Percentiles rank a stretch among this genome's conserved stretches.
These are phyloP conservation scores for Alternaria triticimaculans DNA, from an alignment of 2,329 filamentous ascomycete genomes.

Conservation along the genomic window DNA sequence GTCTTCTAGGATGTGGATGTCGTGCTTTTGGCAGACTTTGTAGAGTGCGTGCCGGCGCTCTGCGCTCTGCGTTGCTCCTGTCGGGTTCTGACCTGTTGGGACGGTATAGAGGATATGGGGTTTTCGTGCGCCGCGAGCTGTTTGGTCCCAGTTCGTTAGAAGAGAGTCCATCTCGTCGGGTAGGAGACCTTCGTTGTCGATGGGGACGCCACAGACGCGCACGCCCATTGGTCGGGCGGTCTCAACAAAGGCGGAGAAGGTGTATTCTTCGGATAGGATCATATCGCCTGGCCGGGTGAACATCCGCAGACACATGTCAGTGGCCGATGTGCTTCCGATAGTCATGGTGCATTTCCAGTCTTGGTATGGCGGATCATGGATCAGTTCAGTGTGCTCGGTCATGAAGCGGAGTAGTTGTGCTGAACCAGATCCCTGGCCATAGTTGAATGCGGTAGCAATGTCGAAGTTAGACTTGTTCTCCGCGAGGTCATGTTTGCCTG, in stretches of 20 bases:
- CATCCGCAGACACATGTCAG: constrained; percentile 85
- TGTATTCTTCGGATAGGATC: constrained; percentile 88
- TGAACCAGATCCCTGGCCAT: constrained; percentile 84
- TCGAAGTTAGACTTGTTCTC: constrained; percentile 71
- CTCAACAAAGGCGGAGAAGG: constrained; percentile 79
- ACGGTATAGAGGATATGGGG: constrained; percentile 74
- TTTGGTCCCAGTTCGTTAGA: constrained; percentile 69
- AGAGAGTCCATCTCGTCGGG: constrained; percentile 68
- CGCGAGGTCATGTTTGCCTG: constrained; percentile 84
- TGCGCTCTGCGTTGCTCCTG: constrained; percentile 77
- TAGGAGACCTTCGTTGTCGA: constrained; percentile 71
- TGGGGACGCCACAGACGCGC: constrained; percentile 64
- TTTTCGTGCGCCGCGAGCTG: constrained; percentile 62
- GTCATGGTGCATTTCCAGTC: constrained; percentile 89
- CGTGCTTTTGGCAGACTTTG: constrained; percentile 79
- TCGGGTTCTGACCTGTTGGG: constrained; percentile 88
- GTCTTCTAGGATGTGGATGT: constrained; percentile 87
- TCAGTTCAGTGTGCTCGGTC: constrained; percentile 93
- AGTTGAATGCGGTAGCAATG: constrained; percentile 89
- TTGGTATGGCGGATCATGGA: constrained; percentile 83
- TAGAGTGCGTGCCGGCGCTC: constrained; percentile 76
- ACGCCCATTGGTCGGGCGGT: constrained; percentile 69
- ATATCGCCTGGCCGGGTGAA: constrained; percentile 78
- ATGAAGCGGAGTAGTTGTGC: constrained; percentile 89
- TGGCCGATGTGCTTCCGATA: constrained; percentile 82